Conservation (phyloP, 1,139 yeast species). For the Taphrina populina region DNA sequence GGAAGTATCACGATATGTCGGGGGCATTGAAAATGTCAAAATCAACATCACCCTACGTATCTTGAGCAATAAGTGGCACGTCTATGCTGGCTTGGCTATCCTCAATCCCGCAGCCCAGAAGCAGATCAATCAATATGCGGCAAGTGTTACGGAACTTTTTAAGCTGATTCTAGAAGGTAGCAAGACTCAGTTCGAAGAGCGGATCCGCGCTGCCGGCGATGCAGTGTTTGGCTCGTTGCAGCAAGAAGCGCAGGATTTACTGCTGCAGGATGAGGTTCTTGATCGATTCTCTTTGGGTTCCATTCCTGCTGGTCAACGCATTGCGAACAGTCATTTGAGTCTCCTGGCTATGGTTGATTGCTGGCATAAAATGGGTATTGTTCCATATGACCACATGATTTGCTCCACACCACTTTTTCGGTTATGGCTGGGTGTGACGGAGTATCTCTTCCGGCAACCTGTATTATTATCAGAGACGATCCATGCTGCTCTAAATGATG, state of each 20-base stretch:
- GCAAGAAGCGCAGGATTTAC: conserved; percentile 53
- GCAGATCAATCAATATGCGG: conserved; percentile 86
- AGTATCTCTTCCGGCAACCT: conserved; percentile 82
- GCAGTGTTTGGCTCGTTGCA: conserved; percentile 62
- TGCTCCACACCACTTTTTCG: conserved; percentile 93
- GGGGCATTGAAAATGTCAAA: conserved; percentile 94
- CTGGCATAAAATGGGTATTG: conserved; percentile 80
- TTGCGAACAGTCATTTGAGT: conserved; percentile 86
- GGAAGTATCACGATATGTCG: conserved; percentile 82
- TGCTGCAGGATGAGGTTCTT: conserved; percentile 75
- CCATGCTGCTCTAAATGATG: conserved; percentile 63
- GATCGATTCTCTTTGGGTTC: conserved; percentile 78
- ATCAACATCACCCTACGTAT: conserved; percentile 88
- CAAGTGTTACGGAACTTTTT: conserved; percentile 77
- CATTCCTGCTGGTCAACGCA: conserved; percentile 66
- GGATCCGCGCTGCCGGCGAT: conserved; percentile 66
- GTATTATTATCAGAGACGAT: conserved; percentile 76
- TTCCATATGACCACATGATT: conserved; percentile 94
- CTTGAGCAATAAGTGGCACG: conserved; percentile 94
- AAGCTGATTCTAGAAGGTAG: conserved; percentile 76
- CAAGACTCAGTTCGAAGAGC: conserved; percentile 55
- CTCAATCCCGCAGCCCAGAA: conserved; percentile 92
- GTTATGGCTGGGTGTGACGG: conserved; percentile 90
- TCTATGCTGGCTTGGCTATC: conserved; percentile 94
- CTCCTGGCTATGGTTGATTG: conserved; percentile 88